phyloP scores from a whole-genome alignment of 257 asterid genomes.

The Fraxinus quadrangulata region DNA sequence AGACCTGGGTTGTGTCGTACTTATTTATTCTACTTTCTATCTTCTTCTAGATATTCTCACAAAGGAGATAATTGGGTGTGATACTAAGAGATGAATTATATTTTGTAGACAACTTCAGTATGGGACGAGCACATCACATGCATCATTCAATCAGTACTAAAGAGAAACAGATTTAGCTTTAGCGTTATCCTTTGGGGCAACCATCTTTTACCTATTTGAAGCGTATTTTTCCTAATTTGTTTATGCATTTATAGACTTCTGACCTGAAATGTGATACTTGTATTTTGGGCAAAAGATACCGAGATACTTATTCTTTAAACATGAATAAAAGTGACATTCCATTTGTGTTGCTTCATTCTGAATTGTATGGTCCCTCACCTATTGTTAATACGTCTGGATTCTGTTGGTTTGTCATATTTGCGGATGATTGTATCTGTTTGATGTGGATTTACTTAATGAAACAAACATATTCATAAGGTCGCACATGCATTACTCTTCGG shows the following conservation, averaged over 20 bases:
- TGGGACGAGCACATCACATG: not conserved
- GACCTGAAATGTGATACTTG: not conserved
- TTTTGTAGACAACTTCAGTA: not conserved
- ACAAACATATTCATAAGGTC: not conserved
- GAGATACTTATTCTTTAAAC: not conserved
- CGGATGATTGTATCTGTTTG: not conserved
- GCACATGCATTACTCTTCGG: not conserved
- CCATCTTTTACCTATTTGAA: not conserved
- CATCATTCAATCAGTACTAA: not conserved
- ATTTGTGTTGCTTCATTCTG: not conserved
- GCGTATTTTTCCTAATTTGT: not conserved
- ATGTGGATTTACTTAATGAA: not conserved
- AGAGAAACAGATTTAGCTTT: not conserved
- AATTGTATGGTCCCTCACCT: not conserved
- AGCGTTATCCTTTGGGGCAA: not conserved
- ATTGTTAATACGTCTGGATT: not conserved
- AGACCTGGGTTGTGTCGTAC: not conserved
- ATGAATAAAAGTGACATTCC: not conserved
- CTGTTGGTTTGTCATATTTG: not conserved
- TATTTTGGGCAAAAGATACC: not conserved
- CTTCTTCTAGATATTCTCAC: not conserved
- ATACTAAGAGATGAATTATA: slow-evolving; percentile 4
- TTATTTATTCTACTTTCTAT: not conserved
- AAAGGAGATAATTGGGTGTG: not conserved
- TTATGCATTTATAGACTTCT: not conserved